A percentile compares a stretch with the other conserved stretches of the same genome.
These are phyloP conservation scores for Xerocomellus chrysenteron DNA, from an alignment of 768 basidiomycete genomes.

Conservation along the genomic window DNA sequence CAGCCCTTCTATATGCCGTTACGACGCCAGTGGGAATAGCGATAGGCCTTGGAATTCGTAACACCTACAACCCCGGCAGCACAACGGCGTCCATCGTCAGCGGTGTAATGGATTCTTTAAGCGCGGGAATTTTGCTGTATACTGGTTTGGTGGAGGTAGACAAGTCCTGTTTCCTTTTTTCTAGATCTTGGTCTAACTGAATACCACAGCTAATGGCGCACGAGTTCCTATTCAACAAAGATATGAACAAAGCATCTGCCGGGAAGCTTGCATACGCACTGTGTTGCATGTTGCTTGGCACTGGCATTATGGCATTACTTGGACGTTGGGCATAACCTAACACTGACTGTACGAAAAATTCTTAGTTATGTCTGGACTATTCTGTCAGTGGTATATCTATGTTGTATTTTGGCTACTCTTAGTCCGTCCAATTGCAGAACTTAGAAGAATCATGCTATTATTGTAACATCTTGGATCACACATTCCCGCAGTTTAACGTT, in stretches of 20 bases:
- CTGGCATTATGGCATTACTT: conserved; percentile 86
- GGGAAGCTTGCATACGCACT: conserved; percentile 69
- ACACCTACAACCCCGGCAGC: conserved; percentile 79
- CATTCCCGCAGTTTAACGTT: not conserved
- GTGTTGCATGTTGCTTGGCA: conserved; percentile 77
- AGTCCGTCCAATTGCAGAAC: not conserved
- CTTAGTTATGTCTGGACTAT: not conserved
- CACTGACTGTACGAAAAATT: not conserved
- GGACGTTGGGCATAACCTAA: conserved; percentile 77
- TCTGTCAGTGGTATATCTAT: not conserved
- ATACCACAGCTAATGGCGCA: conserved; percentile 78
- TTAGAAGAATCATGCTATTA: not conserved
- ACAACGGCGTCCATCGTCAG: conserved; percentile 77
- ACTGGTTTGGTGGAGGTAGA: conserved; percentile 81
- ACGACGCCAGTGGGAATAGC: conserved; percentile 91
- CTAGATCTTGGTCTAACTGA: not conserved
- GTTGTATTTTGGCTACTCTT: not conserved
- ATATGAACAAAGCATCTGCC: conserved; percentile 74
- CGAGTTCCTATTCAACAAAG: conserved; percentile 89
- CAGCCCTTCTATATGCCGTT: conserved; percentile 65
- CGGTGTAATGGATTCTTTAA: conserved; percentile 82
- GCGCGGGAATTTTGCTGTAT: conserved; percentile 85
- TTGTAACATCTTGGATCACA: not conserved
- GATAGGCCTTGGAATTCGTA: conserved; percentile 70
- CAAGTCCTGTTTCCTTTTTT: not conserved